phyloP scores from a whole-genome alignment of 805 yeast species.

The Kluyveromyces lactis region DNA sequence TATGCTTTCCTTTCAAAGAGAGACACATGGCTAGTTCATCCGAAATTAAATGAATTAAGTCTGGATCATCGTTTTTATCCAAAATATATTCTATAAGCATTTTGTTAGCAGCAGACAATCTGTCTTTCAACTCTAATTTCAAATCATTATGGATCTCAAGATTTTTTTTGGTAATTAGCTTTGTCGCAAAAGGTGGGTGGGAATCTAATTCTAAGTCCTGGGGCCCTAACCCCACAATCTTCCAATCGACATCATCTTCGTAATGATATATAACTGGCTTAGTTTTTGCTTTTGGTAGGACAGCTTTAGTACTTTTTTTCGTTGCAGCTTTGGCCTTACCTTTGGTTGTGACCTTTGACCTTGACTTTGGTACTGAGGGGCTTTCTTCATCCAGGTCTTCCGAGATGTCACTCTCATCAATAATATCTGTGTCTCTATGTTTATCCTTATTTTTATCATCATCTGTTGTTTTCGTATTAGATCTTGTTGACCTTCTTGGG shows the following conservation, averaged over 20 bases:
- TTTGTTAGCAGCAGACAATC: slow-evolving; percentile 18
- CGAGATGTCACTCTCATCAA: slow-evolving; percentile 8
- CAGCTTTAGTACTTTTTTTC: slow-evolving; percentile 11
- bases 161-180: slow-evolving; percentile 23
- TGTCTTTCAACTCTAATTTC: slow-evolving; percentile 21
- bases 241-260: slow-evolving; percentile 29
- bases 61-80: slow-evolving; percentile 5
- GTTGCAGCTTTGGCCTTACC: slow-evolving; percentile 12
- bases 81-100: slow-evolving; percentile 13
- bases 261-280: slow-evolving; percentile 16
- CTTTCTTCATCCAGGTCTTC: slow-evolving; percentile 8
- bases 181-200: slow-evolving; percentile 17
- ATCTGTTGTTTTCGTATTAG: slow-evolving; percentile 14
- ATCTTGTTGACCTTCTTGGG: slow-evolving; percentile 16
- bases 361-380: slow-evolving; percentile 7
- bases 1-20: slow-evolving; percentile 16
- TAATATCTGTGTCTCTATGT: background rate
- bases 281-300: slow-evolving; percentile 7
- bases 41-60: slow-evolving; percentile 18
- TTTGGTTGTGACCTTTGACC: slow-evolving; percentile 18
- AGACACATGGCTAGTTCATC: slow-evolving; percentile 24
- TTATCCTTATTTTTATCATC: background rate
- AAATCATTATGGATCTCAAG: slow-evolving; percentile 23
- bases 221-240: slow-evolving; percentile 26
- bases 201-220: slow-evolving; percentile 20